Evolutionary conservation across 164 flowering plant genomes (phyloP), one percentile per base, ranked within the genome.

Genomic region (Sextonia rubra): DNA sequence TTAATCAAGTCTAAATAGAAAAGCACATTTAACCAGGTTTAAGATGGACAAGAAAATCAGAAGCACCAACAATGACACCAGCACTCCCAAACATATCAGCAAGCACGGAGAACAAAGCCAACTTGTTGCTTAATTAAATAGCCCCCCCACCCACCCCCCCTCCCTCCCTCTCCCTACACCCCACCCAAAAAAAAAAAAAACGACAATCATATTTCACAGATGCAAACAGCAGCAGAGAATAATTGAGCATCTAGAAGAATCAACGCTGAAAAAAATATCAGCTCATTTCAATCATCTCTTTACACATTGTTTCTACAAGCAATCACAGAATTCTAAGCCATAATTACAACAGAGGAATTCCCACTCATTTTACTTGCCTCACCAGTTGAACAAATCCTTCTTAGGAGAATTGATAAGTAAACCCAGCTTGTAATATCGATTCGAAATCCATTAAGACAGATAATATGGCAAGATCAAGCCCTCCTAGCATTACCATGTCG

Each of bases 401-500:
- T 9, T 17, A 17, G 58, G 58, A 52, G 58, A 15, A 52, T 52
- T 5, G 20, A 52, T 52, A 17, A 52, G n/a, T 52, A 52, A 52
- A 52, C n/a, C 58, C n/a, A 5, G n/a, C 58, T 52, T 52, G n/a
- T 52, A 52, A 20, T 18, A 26, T 71, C 2, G 22, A 64, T 22
- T 20, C 25, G 23, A 49, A 66, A 66, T 37, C 69, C 11, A 49
- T 0, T 64, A 49, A 47, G 65, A 7, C 56, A 62, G 55, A 29
- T 60, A 47, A 71, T 62, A 23, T 17, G 56, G n/a, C 18, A 56
- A 72, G 62, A 63, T 93, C 83, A 88, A 22, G 84, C 87, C 80
- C 98, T 85, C 27, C 90, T 92, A 27, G 85, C 81, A 83, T 80
- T 84, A 0, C 89, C 92, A 73, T 90, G 93, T 24, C 95, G 82